Evolutionary conservation across 2,329 filamentous ascomycete genomes (phyloP).

Genomic region (Fusarium sublunatum): DNA sequence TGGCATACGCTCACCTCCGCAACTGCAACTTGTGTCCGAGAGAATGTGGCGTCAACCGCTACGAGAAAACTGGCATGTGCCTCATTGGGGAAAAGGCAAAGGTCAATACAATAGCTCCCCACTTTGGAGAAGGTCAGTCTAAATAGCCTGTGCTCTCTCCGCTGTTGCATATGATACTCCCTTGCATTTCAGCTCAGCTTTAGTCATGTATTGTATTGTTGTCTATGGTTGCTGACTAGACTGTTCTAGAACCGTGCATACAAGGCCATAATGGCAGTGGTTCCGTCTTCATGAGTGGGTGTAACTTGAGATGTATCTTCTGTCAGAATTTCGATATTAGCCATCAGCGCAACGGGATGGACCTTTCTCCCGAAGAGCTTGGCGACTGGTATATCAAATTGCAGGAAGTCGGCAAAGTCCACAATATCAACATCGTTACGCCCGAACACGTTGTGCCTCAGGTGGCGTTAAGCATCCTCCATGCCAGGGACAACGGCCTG

Average conservation of each 20-base stretch:
- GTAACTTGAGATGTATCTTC: constrained; percentile 78
- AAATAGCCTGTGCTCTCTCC: constrained; percentile 8
- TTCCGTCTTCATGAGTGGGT: constrained; percentile 82
- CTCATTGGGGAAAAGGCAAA: constrained; percentile 81
- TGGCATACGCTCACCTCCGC: constrained; percentile 78
- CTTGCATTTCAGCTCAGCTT: constrained; percentile 14
- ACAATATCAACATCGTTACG: constrained; percentile 90
- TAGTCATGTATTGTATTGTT: neutral
- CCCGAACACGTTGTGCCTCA: constrained; percentile 90
- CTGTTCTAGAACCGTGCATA: constrained; percentile 75
- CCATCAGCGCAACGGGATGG: constrained; percentile 83
- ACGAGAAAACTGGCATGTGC: constrained; percentile 80
- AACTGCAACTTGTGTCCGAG: constrained; percentile 87
- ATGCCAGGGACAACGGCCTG: constrained; percentile 76
- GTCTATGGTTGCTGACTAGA: constrained; percentile 9
- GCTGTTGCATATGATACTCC: constrained; percentile 15
- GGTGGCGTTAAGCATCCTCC: constrained; percentile 79
- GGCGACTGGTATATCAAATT: constrained; percentile 87
- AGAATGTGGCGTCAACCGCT: constrained; percentile 82
- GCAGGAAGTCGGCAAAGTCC: constrained; percentile 81
- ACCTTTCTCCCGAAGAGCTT: constrained; percentile 81
- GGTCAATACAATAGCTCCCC: constrained; percentile 86
- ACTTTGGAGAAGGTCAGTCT: constrained; percentile 77
- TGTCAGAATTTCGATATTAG: constrained; percentile 89
- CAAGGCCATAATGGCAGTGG: constrained; percentile 85